Percentiles rank a stretch among this genome's conserved stretches.
phyloP scores from a whole-genome alignment of 1,139 yeast genomes.

The Blastobotrys apis region DNA sequence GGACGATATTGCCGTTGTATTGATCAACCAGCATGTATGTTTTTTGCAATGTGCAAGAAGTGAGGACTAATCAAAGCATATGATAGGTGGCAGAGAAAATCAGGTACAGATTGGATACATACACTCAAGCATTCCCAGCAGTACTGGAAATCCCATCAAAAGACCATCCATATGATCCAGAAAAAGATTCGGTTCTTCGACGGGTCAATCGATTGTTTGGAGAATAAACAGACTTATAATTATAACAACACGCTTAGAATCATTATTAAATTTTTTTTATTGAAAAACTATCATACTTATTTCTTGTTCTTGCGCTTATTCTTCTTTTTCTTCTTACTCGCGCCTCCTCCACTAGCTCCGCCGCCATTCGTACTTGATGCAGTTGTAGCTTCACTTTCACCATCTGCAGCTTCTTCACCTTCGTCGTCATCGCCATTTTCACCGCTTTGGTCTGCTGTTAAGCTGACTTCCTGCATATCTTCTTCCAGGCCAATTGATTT shows the following conservation, averaged over 20 bases:
- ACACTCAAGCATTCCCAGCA: constrained; percentile 92
- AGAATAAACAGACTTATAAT: constrained; percentile 44
- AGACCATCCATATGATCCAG: constrained; percentile 97
- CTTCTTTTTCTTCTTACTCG: constrained; percentile 30
- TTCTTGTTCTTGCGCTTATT: constrained; percentile 34
- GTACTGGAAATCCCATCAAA: constrained; percentile 94
- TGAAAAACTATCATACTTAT: too few relatives aligned
- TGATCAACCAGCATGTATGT: constrained; percentile 78
- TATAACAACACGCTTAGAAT: neutral
- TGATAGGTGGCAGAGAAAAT: constrained; percentile 72
- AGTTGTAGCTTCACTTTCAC: neutral
- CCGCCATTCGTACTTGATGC: neutral
- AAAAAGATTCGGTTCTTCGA: constrained; percentile 91
- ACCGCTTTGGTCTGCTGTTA: constrained; percentile 1
- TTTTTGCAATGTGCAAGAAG: neutral
- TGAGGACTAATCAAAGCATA: neutral
- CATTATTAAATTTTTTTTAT: too few relatives aligned
- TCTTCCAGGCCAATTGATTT: neutral
- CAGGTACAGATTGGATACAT: constrained; percentile 75
- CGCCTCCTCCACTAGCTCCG: too few relatives aligned
- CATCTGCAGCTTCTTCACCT: neutral
- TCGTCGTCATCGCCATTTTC: neutral
- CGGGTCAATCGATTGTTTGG: constrained; percentile 94
- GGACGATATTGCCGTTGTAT: constrained; percentile 85
- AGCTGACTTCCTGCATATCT: neutral